Conservation (phyloP, 805 yeast genomes). For the Saccharomycopsis selenospora region DNA sequence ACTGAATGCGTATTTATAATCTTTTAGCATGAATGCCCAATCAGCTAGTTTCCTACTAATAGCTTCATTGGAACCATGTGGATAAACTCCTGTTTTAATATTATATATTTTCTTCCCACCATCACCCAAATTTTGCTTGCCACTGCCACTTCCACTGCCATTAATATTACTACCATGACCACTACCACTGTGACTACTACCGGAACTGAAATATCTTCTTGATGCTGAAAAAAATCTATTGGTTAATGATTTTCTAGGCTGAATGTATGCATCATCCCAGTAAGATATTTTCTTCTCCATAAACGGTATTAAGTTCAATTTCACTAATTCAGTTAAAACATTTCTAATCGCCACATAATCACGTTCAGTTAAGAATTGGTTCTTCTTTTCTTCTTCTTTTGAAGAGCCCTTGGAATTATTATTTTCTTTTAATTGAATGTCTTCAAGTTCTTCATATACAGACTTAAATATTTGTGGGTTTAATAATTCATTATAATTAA, state of each 20-base stretch:
- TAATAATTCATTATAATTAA: constrained; percentile 1
- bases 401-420: not conserved
- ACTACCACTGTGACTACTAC: constrained; percentile 20
- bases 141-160: constrained; percentile 1
- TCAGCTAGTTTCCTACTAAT: constrained; percentile 79
- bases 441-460: constrained; percentile 14
- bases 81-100: constrained; percentile 48
- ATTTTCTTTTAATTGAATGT: not conserved
- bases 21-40: constrained; percentile 86
- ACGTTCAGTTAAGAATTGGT: not conserved
- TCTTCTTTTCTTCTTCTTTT: not conserved
- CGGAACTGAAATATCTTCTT: constrained; percentile 28
- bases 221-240: constrained; percentile 50
- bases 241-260: constrained; percentile 69
- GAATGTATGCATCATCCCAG: constrained; percentile 80
- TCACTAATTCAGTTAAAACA: constrained; percentile 15
- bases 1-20: constrained; percentile 74
- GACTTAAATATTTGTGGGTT: constrained; percentile 6
- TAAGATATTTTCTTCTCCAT: constrained; percentile 74
- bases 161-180: not conserved
- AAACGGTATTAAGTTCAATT: constrained; percentile 48
- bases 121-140: not conserved
- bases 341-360: constrained; percentile 8
- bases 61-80: constrained; percentile 60
- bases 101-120: constrained; percentile 32